phyloP scores from a whole-genome alignment of 2,329 filamentous ascomycete genomes.

The Trichoderma afroharzianum region DNA sequence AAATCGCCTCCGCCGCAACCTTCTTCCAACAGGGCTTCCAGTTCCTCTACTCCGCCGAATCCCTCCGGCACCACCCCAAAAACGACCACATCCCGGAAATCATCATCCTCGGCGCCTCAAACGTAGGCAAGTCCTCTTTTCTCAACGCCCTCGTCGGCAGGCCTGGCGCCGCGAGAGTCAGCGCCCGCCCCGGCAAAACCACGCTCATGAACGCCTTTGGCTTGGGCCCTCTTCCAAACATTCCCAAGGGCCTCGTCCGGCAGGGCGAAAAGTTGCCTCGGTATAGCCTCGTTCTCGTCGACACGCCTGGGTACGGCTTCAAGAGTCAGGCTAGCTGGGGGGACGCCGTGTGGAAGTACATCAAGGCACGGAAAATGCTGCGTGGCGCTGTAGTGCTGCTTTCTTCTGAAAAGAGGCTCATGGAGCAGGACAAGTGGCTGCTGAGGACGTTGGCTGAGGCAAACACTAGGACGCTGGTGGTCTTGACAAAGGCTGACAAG shows the following conservation, averaged over 20 bases:
- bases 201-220: constrained; percentile 55
- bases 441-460: constrained; percentile 45
- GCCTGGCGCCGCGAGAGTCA: constrained; percentile 45
- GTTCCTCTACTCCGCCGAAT: constrained; percentile 50
- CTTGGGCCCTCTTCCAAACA: constrained; percentile 42
- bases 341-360: constrained; percentile 48
- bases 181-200: constrained; percentile 50
- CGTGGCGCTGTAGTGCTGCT: constrained; percentile 52
- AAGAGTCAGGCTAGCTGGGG: constrained; percentile 50
- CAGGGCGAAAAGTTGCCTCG: constrained; percentile 40
- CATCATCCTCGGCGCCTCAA: constrained; percentile 80
- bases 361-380: constrained; percentile 44
- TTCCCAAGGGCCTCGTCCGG: constrained; percentile 26
- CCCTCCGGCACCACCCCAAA: constrained; percentile 46
- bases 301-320: constrained; percentile 51
- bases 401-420: constrained; percentile 50
- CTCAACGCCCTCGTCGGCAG: constrained; percentile 72
- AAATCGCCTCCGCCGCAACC: constrained; percentile 27
- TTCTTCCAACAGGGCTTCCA: constrained; percentile 32
- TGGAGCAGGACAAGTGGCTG: constrained; percentile 45
- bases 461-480: constrained; percentile 44
- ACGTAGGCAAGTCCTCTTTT: constrained; percentile 85
- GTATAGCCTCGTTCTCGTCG: constrained; percentile 48
- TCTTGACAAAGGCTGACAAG: constrained; percentile 58
- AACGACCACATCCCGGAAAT: constrained; percentile 58